Base-by-base conservation (phyloP, 805 yeast genomes). In the Saturnispora zaruensis region DNA sequence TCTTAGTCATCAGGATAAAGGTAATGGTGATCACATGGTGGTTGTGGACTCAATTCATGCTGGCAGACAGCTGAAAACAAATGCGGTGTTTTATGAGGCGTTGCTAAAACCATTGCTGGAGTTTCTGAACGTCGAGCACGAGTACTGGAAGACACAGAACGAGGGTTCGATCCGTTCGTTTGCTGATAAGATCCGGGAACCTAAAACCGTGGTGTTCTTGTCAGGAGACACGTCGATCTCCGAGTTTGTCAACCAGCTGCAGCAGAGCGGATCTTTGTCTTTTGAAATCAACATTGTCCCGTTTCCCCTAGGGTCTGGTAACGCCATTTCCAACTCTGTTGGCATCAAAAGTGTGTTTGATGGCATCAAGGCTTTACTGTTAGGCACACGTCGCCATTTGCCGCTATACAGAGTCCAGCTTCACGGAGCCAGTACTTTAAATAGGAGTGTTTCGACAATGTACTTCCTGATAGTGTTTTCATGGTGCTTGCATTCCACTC, bases 211-310 rank as follows among this genome's bases (percentile, higher is more conserved):
- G 8, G 43, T 53, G 0, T 67, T 89, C 33, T 64, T 90, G 7
- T 84, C 95, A 36, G 97, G 97, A 2, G 97, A 90, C 60, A 89
- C 96, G 0, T 81, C 95, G 1, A 68, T 87, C 5, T 79, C 76
- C 45, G 97, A 90, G 62, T 78, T 90, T 46, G 57, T 87, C 49
- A 89, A 89, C 61, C 32, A 20, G 4, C 20, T 36, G 14, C 16
- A 23, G 38, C 40, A 11, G 16, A 24, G 26, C 3, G 24, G 26
- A 4, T 2, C 21, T 3, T 16, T 20, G 26, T 11, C 24, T n/a
- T n/a, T 46, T 30, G 16, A 30, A 4, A 3, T 43, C 6, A 33
- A 44, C 9, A 48, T 78, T 2, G 56, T 66, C 33, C 67, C 68
- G 36, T 62, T 90, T 14, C 95, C 96, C 0, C 71, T 81, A 52